phyloP scores from a whole-genome alignment of 176 grass and related monocot genomes.

The Avena insularis region DNA sequence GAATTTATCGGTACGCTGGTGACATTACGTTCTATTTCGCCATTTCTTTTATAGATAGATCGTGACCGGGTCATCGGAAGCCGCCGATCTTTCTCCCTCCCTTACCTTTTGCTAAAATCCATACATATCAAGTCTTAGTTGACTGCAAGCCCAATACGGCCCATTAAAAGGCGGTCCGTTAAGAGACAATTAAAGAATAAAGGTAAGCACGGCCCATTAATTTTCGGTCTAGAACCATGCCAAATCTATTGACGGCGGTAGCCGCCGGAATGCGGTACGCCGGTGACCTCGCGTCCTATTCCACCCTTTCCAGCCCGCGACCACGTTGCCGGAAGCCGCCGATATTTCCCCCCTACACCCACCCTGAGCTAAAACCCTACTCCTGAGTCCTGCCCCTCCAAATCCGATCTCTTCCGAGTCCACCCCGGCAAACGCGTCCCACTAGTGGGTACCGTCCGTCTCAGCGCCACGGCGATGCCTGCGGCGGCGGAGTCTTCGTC shows the following conservation, averaged over 20 bases:
- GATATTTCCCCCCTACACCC: background rate
- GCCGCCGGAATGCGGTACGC: background rate
- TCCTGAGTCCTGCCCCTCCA: background rate
- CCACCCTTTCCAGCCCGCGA: background rate
- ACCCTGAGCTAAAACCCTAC: background rate
- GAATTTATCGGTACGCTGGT: no score
- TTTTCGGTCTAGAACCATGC: background rate
- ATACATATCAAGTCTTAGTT: background rate
- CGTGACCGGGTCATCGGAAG: no score
- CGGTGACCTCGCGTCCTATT: background rate
- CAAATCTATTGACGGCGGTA: background rate
- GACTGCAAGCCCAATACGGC: background rate
- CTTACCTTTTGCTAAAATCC: no score
- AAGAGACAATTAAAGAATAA: background rate
- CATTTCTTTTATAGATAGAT: no score
- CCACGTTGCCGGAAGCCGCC: background rate
- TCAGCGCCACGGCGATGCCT: background rate
- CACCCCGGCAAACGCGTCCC: background rate
- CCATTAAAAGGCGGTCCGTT: background rate
- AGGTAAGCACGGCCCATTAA: background rate
- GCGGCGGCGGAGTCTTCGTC: no score
- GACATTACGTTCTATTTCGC: no score
- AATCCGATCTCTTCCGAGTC: background rate
- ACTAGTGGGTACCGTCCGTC: background rate
- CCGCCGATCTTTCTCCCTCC: no score